Evolutionary conservation across 352 stramenopile genomes (phyloP).

Genomic region (Phytophthora palmivora): DNA sequence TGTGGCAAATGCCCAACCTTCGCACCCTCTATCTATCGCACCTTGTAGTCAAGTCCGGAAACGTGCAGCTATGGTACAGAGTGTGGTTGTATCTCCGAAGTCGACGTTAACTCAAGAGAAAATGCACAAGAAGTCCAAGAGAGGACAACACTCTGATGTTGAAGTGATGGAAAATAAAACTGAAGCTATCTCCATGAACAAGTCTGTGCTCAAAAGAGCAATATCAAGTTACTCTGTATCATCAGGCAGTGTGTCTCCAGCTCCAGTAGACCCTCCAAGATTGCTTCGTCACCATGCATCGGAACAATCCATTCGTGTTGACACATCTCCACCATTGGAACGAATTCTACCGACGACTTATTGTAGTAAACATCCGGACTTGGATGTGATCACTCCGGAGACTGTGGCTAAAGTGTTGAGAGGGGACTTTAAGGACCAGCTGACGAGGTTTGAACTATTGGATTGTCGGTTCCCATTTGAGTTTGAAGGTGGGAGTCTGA

Average conservation of each 20-base stretch:
- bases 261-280: constrained; percentile 8
- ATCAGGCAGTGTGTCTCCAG: constrained; percentile 1
- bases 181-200: not conserved
- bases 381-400: too few relatives aligned
- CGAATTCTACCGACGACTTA: constrained; percentile 58
- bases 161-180: not conserved
- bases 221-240: constrained; percentile 21
- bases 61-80: constrained; percentile 2
- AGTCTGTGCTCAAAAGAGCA: constrained; percentile 21
- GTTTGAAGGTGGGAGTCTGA: constrained; percentile 51
- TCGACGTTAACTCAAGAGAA: constrained; percentile 6
- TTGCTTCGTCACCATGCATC: constrained; percentile 20
- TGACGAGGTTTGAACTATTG: constrained; percentile 49
- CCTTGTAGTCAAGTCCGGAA: constrained; percentile 25
- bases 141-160: constrained; percentile 2
- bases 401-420: too few relatives aligned
- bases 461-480: constrained; percentile 74
- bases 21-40: too few relatives aligned
- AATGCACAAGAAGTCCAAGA: constrained; percentile 44
- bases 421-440: not conserved
- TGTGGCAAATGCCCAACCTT: constrained; percentile 1
- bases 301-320: constrained; percentile 15
- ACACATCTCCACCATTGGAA: constrained; percentile 3
- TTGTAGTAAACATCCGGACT: constrained; percentile 24
- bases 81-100: constrained; percentile 7